Evolutionary conservation across 2,329 filamentous ascomycete genomes (phyloP).

Genomic region (Botrytis sinoallii): DNA sequence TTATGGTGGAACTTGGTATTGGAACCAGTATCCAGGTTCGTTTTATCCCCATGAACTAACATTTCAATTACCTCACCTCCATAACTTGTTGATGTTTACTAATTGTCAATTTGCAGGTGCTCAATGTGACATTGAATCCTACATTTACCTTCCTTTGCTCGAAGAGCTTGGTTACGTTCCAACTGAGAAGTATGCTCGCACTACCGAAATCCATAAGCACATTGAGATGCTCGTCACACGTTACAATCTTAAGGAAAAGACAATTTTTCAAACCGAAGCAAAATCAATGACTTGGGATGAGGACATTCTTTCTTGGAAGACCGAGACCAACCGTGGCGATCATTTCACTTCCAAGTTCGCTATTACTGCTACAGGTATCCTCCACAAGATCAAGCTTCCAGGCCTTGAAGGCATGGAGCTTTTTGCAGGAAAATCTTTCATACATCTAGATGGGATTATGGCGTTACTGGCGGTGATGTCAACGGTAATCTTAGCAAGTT

Average conservation of each 20-base stretch:
- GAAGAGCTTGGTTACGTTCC: conserved; percentile 38
- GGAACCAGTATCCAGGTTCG: conserved; percentile 56
- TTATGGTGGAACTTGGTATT: conserved; percentile 49
- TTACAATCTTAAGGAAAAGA: conserved; percentile 52
- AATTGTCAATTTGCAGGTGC: conserved; percentile 52
- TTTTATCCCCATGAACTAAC: conserved; percentile 26
- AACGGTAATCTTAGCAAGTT: conserved; percentile 37
- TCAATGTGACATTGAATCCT: conserved; percentile 20
- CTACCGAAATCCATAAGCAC: conserved; percentile 58
- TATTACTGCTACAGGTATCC: conserved; percentile 56
- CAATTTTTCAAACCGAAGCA: conserved; percentile 55
- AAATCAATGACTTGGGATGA: conserved; percentile 55
- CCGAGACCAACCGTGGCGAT: conserved; percentile 49
- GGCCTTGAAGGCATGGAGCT: conserved; percentile 44
- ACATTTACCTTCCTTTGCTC: conserved; percentile 19
- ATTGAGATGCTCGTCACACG: conserved; percentile 52
- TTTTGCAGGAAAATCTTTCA: conserved; percentile 49
- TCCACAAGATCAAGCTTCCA: conserved; percentile 55
- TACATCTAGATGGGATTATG: conserved; percentile 58
- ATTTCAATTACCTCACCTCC: neutral
- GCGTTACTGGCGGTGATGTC: conserved; percentile 38
- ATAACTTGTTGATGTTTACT: conserved; percentile 52
- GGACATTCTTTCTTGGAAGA: conserved; percentile 48
- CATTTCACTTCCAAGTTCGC: conserved; percentile 56
- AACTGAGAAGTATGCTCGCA: conserved; percentile 56